Evolutionary conservation across 2,329 filamentous ascomycete species (phyloP), one percentile per base, ranked within the genome.

Genomic region (Trichoderma cornu-damae): DNA sequence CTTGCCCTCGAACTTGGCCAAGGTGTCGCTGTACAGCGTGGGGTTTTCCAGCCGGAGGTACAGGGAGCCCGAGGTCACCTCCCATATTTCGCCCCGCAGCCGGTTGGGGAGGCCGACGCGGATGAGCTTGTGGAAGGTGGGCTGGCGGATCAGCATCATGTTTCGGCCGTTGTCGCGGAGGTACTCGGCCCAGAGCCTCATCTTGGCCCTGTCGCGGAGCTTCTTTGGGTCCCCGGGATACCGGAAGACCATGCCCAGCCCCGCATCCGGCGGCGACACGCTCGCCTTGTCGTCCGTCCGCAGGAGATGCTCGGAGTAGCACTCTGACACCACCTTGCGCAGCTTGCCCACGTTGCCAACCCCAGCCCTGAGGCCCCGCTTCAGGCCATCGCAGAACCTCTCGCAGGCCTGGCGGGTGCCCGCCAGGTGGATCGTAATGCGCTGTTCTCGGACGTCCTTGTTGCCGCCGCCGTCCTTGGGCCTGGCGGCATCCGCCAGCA

Each of bases 141-240:
- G 93, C 69, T 99, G 94, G 58, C 94, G 88, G 59, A 99, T 87
- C 52, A 99, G 76, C 1, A 92, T 97, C 54, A 88, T 83, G 72
- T 96, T 97, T 58, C 94, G 86, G 50, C 94, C 94, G 68, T 97
- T 97, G 69, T 97, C 94, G 70, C 90, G 83, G 60, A 99, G 79
- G 71, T 99, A 99, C 73, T 99, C 94, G 58, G 89, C 90, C 94
- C 94, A 99, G 38, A 99, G 75, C 44, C 94, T 83, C 88, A 99
- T 97, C 77, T 99, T 99, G 68, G 93, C 96, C 58, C 91, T 83
- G 71, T 99, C 94, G 64, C 94, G 83, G 59, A 97, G 80, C 74
- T 97, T 97, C 69, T 92, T 89, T 35, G 92, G 84, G 74, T 99
- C 95, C 57, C 94, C 94, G 1, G 94, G 94, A 68, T 99, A 99